Evolutionary conservation across 179 eudicot genomes (phyloP), one percentile per base, ranked within the genome.

Genomic region (Gypsophila paniculata): DNA sequence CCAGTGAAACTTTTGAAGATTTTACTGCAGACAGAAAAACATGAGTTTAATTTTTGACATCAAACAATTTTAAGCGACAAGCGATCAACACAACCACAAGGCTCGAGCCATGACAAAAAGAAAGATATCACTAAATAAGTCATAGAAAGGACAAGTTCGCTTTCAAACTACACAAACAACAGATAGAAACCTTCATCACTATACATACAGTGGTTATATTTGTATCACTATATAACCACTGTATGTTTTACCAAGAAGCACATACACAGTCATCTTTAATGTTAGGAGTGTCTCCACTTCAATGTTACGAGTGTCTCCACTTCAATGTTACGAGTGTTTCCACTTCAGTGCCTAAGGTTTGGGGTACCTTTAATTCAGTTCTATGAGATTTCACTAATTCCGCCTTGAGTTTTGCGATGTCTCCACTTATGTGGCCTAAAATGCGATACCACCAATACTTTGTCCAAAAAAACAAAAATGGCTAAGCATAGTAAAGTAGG

Each of bases 1-100:
- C 99, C 70, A 82, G 79, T 57, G 96, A 86, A 32, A 72, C 72
- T 73, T 86, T 91, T 63, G 70, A 77, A 71, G 80, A 74, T 83
- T 80, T 89, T 72, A 46, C 76, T 61, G 82, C 82, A 75, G 34
- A 71, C 11, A 65, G 63, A 12, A 21, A 22, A 61, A 75, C 54
- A 21, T 74, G 49, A 44, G 5, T 60, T 22, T 10, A 25, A 2
- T 22, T 39, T 25, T 42, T 25, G 52, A 26, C 60, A 49, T 36
- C 51, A 67, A 61, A 48, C 49, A 36, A 54, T 38, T 49, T 46
- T 11, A 48, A 66, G 19, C 36, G n/a, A 29, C 60, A 68, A 26
- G 2, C 17, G 2, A 51, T 5, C 7, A 5, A 66, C 42, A 68
- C 44, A 66, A 66, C 23, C 38, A 66, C 53, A 18, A 18, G 14